A percentile compares a stretch with the other conserved stretches of the same genome.
These are phyloP conservation scores for Calcarisporium arbuscula DNA, from an alignment of 2,329 filamentous ascomycete genomes.

Conservation along the genomic window DNA sequence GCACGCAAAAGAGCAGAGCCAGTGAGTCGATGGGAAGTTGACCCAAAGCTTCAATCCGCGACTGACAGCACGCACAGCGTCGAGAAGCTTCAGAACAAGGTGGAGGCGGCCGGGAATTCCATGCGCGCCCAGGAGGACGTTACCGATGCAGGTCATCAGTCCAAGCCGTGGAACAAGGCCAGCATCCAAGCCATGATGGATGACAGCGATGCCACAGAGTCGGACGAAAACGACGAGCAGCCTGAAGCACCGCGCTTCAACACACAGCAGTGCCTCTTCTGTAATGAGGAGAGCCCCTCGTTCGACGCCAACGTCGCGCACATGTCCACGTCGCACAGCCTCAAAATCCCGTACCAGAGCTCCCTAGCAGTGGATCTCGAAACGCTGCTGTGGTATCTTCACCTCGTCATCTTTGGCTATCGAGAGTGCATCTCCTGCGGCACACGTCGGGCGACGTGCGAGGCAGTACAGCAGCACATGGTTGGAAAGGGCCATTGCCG, in stretches of 20 bases:
- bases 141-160: too few species aligned
- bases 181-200: too few species aligned
- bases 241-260: constrained; percentile 16
- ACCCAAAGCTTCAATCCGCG: too few species aligned
- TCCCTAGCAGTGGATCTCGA: constrained; percentile 38
- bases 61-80: too few species aligned
- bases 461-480: constrained; percentile 47
- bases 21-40: too few species aligned
- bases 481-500: constrained; percentile 41
- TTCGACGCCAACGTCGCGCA: constrained; percentile 36
- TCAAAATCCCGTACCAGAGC: constrained; percentile 34
- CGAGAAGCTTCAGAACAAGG: too few species aligned
- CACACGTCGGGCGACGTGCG: constrained; percentile 31
- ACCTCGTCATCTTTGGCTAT: constrained; percentile 42
- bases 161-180: too few species aligned
- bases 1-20: too few species aligned
- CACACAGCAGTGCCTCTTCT: constrained; percentile 36
- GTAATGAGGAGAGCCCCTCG: constrained; percentile 18
- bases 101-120: too few species aligned
- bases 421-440: constrained; percentile 46
- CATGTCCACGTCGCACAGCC: constrained; percentile 43
- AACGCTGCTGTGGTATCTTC: constrained; percentile 40
- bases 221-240: constrained; percentile 1
- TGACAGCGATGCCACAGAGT: neutral
- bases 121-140: too few species aligned